Base-by-base conservation (phyloP, 441 rosid genomes). In the Rhodomyrtus psidioides region DNA sequence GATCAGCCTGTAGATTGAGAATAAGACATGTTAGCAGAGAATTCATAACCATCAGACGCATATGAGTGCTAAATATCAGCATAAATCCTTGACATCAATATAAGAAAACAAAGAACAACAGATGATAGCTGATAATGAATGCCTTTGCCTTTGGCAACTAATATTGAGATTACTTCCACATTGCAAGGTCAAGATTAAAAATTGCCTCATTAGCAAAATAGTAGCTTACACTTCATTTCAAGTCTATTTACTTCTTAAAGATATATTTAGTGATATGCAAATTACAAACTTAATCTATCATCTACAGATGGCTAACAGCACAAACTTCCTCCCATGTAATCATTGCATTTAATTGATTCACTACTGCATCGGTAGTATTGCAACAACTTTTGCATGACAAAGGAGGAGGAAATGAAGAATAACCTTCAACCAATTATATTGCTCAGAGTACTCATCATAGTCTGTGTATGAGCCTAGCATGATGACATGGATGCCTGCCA, bases 381-480 rank as follows among this genome's bases (percentile, higher is more conserved):
- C 55, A 12, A 62, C 12, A 7, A 15, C 42, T 46, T 59, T 13
- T 28, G 46, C 57, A 44, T 17, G 34, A 7, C 57, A 62, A 84
- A 85, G 30, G 7, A 46, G 7, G 23, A 3, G 51, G 87, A 39
- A 58, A 81, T 8, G n/a, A 21, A 76, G 9, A 42, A 87, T 60
- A 70, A 96, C 99, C 97, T 94, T 93, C 90, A 96, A 93, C 99
- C 99, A 96, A 56, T 84, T 89, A 91, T 94, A 95, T 42, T 96
- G 99, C 84, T 94, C 95, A 0, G 99, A 96, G 87, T 89, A 53
- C 86, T 88, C 91, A 89, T 95, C 94, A 56, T 91, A 93, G 87
- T 94, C 98, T 7, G 98, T 70, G 87, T 96, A 95, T 9, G 99
- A 97, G 85, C 98, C 98, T 75, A 96, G 99, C 99, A 96, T 96